Base-by-base conservation (phyloP, 2,329 filamentous ascomycete species). In the Phaeophleospora eucalypticola region DNA sequence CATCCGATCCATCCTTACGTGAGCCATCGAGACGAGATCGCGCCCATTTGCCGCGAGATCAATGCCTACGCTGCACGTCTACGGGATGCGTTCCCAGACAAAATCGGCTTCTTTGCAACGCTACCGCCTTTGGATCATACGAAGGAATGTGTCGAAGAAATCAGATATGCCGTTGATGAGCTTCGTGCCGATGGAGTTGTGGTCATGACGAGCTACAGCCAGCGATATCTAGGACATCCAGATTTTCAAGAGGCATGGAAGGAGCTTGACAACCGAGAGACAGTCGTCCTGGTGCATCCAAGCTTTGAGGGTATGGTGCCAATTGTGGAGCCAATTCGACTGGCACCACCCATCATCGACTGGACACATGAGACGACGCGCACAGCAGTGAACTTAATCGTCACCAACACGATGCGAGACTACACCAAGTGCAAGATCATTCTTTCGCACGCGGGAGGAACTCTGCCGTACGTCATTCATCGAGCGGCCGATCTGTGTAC, bases 361-460 rank as follows among this genome's bases (percentile, higher is more conserved):
- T 24, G 19, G 19, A 20, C 38, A 2, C 38, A 41, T 14, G 38
- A 41, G 18, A 41, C 38, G 3, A 27, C 21, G n/a, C 38, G 38
- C 21, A 32, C 38, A 29, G 38, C 38, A 24, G 33, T 41, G 19
- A 27, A 41, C 38, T 16, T 41, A 15, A 41, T 41, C 24, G 16
- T 24, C 20, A 32, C 29, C 21, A 29, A 15, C 9, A 12, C 17
- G 4, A n/a, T 15, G 21, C 9, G 19, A 6, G 21, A 41, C 20
- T 20, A 16, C 38, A 17, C 38, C 6, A 8, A 21, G n/a, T 24
- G 20, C 38, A 41, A 41, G 18, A 41, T 41, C 38, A 41, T 41
- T 27, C 38, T 41, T 24, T 41, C 38, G 4, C 38, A 41, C 21
- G 38, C 38, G n/a, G 38, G 38, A 14, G 38, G 38, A 4, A 41